Base-by-base conservation (phyloP, 345 rosid species). In the Murraya paniculata region DNA sequence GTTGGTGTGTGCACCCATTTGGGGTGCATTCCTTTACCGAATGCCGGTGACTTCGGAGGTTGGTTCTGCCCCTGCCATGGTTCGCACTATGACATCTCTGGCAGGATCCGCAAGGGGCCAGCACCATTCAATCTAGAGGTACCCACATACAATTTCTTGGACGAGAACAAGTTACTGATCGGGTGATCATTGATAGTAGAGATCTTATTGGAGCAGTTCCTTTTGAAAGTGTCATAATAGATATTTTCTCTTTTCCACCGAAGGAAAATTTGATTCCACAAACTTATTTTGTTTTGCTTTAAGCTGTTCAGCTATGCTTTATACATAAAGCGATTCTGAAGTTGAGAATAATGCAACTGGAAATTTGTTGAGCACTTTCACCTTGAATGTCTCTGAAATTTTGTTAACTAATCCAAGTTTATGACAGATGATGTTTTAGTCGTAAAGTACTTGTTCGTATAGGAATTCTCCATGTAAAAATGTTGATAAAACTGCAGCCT, bases 31-130 rank as follows among this genome's bases (percentile, higher is more conserved):
- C 92, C 92, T 24, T 79, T 89, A 64, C 89, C 90, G 0, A 87
- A 89, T 80, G 89, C 92, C 61, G 92, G 92, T 64, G 92, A 89
- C 57, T 89, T 81, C 78, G 90, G 89, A 38, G 92, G 91, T 30
- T 89, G 91, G 92, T 89, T 89, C 79, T 89, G 92, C 85, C 91
- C 89, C 2, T 89, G 92, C 82, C 92, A 89, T 35, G 92, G 92
- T 9, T 87, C 92, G 5, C 92, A 87, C 76, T 89, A 89, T 64
- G 92, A 89, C 79, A 83, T 90, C 45, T 90, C 93, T 61, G 93
- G 91, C 57, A 86, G 91, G 80, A 85, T 88, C 73, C 89, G 91
- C 69, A 90, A 88, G 80, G 90, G 92, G 11, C 92, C 92, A 31
- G 92, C 92, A 11, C 92, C 92, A 10, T 87, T 67, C 81, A 89